phyloP scores from a whole-genome alignment of 306 rosid genomes.

The Quillaja saponaria region DNA sequence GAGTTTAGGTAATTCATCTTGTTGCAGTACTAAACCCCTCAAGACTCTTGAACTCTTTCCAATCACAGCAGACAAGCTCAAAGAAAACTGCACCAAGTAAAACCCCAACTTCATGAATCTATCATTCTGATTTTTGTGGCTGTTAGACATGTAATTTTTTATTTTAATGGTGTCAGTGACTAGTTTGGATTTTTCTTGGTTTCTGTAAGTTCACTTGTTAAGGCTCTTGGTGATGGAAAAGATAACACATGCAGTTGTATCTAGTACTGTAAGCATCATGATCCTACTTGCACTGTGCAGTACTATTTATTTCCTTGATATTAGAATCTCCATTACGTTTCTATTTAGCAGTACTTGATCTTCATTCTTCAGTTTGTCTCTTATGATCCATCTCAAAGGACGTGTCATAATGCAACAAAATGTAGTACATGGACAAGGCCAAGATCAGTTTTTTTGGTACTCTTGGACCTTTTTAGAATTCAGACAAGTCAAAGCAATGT shows the following conservation, averaged over 20 bases:
- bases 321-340: too few relatives aligned
- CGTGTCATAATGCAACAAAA: slow-evolving; percentile 29
- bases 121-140: slow-evolving; percentile 10
- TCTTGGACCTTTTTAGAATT: slow-evolving; percentile 36
- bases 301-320: too few relatives aligned
- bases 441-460: slow-evolving; percentile 33
- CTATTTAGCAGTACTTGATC: neutral
- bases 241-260: too few relatives aligned
- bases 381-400: slow-evolving; percentile 18
- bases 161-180: too few relatives aligned
- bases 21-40: slow-evolving; percentile 45
- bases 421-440: slow-evolving; percentile 20
- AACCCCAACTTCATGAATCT: neutral
- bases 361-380: slow-evolving; percentile 21
- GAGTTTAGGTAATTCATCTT: slow-evolving; percentile 31
- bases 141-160: neutral
- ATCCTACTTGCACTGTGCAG: too few relatives aligned
- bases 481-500: too few relatives aligned
- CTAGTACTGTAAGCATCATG: too few relatives aligned
- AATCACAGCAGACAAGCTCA: slow-evolving; percentile 50
- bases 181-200: too few relatives aligned
- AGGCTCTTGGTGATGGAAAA: too few relatives aligned
- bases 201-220: too few relatives aligned
- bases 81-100: slow-evolving; percentile 50
- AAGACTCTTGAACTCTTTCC: slow-evolving; percentile 91